Base-by-base conservation (phyloP, 2,329 filamentous ascomycete genomes). In the Cladobotryum protrusum region DNA sequence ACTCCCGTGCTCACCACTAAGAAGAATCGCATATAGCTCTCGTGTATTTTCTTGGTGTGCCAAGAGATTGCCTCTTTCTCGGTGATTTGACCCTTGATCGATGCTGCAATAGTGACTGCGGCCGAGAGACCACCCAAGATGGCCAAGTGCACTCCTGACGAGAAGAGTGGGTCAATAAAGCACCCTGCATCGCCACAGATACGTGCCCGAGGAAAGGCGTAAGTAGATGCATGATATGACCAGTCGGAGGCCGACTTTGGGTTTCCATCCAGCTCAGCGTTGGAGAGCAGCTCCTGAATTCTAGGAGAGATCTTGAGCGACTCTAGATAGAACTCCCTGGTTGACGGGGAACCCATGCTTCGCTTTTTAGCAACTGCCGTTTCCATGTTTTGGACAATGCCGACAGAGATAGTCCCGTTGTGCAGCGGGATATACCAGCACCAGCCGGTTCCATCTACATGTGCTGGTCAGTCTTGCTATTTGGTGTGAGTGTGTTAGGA, bases 151-250 rank as follows among this genome's bases (percentile, higher is more conserved):
- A 73, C 65, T 9, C 73, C 73, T 0, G 73, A 76, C 0, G 71
- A 74, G 59, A 76, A 77, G 50, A 66, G 70, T 0, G 73, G 72
- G 50, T 77, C 73, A 51, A 77, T 74, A 53, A 77, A 77, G 53
- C 67, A 71, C 1, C 71, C 74, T 0, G 73, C 73, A 51, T 77
- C 73, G 2, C 74, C 73, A 5, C 60, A 65, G 11, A 76, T 64
- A 15, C 73, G 72, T 3, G 64, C 55, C 47, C 68, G 52, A 1
- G 67, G 66, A n/a, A 59, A 48, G 1, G 71, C 67, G 53, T 78
- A 78, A 0, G 59, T 50, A 0, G 67, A 64, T 4, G 75, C 67
- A 42, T 61, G 71, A 56, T 77, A 76, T 1, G 73, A 77, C 61
- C 62, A 77, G 58, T 77, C 74, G 0, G 72, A 72, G 1, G 72